A percentile compares a stretch with the other conserved stretches of the same genome.
Conservation (phyloP, 2,329 filamentous ascomycete genomes). For the Hypoxylon sp. region DNA sequence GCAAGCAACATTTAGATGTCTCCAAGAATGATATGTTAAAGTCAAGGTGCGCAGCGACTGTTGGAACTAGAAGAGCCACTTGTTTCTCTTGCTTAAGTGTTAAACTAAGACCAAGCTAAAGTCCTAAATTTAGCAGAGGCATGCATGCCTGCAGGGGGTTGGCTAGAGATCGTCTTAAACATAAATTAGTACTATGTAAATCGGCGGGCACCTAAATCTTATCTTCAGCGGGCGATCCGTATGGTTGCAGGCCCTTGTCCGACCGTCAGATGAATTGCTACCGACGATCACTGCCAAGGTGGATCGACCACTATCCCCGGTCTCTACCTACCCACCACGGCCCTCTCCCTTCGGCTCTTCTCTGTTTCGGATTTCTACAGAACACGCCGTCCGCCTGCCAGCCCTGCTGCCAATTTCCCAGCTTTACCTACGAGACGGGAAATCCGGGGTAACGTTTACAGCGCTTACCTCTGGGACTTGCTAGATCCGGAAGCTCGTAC, state of each 20-base stretch:
- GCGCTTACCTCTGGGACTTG: constrained; percentile 37
- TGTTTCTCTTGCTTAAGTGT: too few relatives aligned
- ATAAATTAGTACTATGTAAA: constrained; percentile 3
- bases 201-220: constrained; percentile 1
- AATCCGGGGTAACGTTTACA: constrained; percentile 43
- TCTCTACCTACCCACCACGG: constrained; percentile 18
- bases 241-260: constrained; percentile 6
- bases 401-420: not conserved
- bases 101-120: not conserved
- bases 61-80: too few relatives aligned
- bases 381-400: constrained; percentile 8
- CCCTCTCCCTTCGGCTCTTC: constrained; percentile 23
- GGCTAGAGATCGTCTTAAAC: constrained; percentile 1
- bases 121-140: constrained; percentile 14
- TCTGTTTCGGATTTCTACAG: constrained; percentile 33
- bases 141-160: constrained; percentile 4
- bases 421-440: constrained; percentile 16
- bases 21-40: too few relatives aligned
- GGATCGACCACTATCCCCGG: constrained; percentile 22
- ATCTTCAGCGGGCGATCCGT: not conserved
- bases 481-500: constrained; percentile 35
- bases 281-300: constrained; percentile 37
- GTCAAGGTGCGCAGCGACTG: too few relatives aligned
- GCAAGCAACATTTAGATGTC: too few relatives aligned
- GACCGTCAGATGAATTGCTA: constrained; percentile 32